A percentile compares a stretch with the other conserved stretches of the same genome.
Evolutionary conservation across 768 basidiomycete species (phyloP).

Genomic region (Lactarius indigo): DNA sequence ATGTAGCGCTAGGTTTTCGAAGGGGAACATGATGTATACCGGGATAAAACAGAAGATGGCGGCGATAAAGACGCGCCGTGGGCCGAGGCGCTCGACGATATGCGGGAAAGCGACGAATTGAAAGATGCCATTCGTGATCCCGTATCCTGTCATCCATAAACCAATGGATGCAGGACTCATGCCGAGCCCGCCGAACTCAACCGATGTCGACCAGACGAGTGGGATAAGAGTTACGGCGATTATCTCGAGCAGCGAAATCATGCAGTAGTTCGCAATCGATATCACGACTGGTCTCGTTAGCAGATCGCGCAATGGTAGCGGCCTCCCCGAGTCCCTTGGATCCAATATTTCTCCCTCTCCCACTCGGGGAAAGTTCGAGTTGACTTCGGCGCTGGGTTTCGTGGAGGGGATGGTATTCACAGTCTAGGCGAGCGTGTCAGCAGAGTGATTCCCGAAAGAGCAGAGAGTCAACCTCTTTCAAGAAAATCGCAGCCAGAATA

Average conservation of each 20-base stretch:
- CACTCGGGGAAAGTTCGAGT: background rate
- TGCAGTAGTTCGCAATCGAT: constrained; percentile 42
- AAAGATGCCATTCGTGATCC: constrained; percentile 36
- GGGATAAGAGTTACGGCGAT: constrained; percentile 39
- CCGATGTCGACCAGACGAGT: constrained; percentile 43
- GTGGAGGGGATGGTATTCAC: background rate
- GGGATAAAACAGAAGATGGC: constrained; percentile 29
- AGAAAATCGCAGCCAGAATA: background rate
- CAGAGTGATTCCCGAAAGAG: background rate
- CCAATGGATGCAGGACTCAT: constrained; percentile 39
- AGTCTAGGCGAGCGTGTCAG: background rate
- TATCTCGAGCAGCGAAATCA: constrained; percentile 42
- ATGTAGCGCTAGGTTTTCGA: constrained; percentile 17
- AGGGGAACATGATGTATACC: constrained; percentile 31
- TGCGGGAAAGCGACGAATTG: constrained; percentile 39
- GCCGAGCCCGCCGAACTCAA: constrained; percentile 40
- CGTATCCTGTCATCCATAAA: constrained; percentile 35
- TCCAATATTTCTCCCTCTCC: background rate
- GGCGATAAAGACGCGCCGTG: constrained; percentile 33
- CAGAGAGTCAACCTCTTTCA: constrained; percentile 9
- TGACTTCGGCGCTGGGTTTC: background rate
- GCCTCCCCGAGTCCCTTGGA: background rate
- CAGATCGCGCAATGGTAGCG: constrained; percentile 35
- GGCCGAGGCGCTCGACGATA: constrained; percentile 36
- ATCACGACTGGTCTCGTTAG: constrained; percentile 37